A percentile compares a stretch with the other conserved stretches of the same genome.
Conservation (phyloP, 73 alveolate genomes). For the Stentor roeselii region DNA sequence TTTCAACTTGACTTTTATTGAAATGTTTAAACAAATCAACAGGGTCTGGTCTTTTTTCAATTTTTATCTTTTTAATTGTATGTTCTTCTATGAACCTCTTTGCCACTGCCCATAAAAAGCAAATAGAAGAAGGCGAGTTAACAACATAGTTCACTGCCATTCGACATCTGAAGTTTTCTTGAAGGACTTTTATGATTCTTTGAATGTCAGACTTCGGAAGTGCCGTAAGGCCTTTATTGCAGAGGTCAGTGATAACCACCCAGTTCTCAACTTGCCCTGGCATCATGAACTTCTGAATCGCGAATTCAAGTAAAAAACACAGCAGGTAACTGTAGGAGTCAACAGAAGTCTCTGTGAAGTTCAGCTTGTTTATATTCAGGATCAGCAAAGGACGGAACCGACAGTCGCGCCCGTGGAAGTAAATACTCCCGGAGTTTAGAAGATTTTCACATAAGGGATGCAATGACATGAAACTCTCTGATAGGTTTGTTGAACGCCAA, state of each 20-base stretch:
- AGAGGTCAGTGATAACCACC: constrained; percentile 27
- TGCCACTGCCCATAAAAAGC: constrained; percentile 20
- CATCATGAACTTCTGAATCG: not conserved
- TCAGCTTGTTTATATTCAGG: too few species aligned
- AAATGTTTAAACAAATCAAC: not conserved
- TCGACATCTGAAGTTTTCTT: constrained; percentile 27
- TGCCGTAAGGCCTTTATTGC: constrained; percentile 25
- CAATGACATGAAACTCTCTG: too few species aligned
- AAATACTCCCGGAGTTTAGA: too few species aligned
- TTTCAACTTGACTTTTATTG: constrained; percentile 33
- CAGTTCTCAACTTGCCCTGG: constrained; percentile 43
- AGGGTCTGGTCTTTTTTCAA: not conserved
- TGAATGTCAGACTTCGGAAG: constrained; percentile 11
- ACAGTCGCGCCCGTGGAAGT: too few species aligned
- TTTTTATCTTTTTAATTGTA: constrained; percentile 7
- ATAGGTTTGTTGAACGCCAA: too few species aligned
- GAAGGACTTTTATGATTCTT: constrained; percentile 21
- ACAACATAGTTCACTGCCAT: not conserved
- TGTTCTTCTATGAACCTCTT: constrained; percentile 26
- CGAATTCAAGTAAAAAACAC: constrained; percentile 27
- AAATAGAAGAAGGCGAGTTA: constrained; percentile 2
- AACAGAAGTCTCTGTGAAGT: too few species aligned
- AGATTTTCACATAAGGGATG: too few species aligned
- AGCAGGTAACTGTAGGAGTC: too few species aligned
- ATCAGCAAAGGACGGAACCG: too few species aligned